Evolutionary conservation across 495 filamentous ascomycete genomes (phyloP).

Genomic region (Podospora bellae-mahoneyi): DNA sequence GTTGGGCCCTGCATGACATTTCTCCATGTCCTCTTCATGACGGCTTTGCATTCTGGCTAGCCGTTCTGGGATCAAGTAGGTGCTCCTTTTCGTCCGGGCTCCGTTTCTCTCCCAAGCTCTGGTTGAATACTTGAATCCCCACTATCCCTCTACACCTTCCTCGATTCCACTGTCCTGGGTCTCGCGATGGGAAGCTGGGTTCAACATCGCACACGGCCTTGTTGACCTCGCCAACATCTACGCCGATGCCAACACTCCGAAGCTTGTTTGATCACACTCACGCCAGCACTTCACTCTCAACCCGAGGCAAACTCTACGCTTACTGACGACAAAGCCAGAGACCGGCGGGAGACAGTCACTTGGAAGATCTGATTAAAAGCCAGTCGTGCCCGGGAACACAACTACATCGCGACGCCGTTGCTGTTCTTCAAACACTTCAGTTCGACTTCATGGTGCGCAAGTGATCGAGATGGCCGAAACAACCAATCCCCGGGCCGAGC

Average conservation of each 20-base stretch:
- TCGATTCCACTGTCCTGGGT: neutral
- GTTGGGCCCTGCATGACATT: slow-evolving; percentile 2
- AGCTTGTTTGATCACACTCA: slow-evolving; percentile 1
- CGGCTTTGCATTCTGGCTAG: slow-evolving; percentile 5
- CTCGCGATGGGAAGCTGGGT: neutral
- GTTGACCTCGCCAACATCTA: neutral
- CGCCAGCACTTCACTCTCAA: slow-evolving; percentile 5
- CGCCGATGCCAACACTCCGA: neutral
- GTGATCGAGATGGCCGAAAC: neutral
- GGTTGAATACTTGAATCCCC: slow-evolving; percentile 18
- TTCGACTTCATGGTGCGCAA: neutral
- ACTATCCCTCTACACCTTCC: slow-evolving; percentile 5
- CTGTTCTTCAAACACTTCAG: neutral
- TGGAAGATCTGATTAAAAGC: neutral
- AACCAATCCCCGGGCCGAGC: neutral
- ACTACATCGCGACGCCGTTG: no score
- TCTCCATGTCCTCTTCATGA: slow-evolving; percentile 2
- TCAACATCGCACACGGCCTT: neutral
- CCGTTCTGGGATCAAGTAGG: neutral
- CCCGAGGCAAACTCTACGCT: neutral
- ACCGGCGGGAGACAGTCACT: neutral
- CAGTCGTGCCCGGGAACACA: no score
- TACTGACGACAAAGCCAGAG: neutral
- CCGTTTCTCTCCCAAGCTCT: neutral
- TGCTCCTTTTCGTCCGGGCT: slow-evolving; percentile 6